A percentile compares a stretch with the other conserved stretches of the same genome.
Evolutionary conservation across 345 rosid species (phyloP).

Genomic region (Populus tremula): DNA sequence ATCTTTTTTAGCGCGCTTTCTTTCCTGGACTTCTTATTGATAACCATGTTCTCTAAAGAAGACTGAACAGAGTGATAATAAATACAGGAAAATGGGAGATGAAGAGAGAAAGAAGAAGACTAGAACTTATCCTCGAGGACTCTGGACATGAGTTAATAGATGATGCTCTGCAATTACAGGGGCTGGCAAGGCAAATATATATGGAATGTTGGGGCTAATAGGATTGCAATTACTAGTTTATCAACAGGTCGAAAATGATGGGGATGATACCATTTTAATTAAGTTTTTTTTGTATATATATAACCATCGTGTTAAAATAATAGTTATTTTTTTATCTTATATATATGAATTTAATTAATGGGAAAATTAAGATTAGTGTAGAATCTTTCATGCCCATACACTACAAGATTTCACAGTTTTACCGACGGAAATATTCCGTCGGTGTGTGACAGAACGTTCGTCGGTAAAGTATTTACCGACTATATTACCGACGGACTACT

Average conservation of each 20-base stretch:
- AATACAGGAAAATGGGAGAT: neutral
- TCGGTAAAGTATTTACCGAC: no score
- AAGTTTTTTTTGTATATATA: no score
- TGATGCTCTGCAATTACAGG: neutral
- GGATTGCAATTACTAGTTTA: neutral
- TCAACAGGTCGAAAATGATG: neutral
- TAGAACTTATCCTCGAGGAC: neutral
- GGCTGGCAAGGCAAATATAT: neutral
- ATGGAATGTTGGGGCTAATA: neutral
- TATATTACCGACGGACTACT: no score
- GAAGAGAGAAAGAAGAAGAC: neutral
- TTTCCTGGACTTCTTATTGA: conserved; percentile 16
- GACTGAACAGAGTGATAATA: neutral
- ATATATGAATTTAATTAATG: no score
- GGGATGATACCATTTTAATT: neutral
- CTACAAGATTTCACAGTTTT: no score
- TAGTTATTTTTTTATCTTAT: no score
- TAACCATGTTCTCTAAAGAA: conserved; percentile 7
- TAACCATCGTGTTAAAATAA: no score
- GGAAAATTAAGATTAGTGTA: no score
- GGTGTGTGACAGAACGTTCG: no score
- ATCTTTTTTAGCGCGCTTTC: conserved; percentile 34
- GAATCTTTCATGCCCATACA: no score
- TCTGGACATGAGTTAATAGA: no score
- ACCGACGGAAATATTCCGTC: no score